Evolutionary conservation across 352 stramenopile genomes (phyloP), one percentile per base, ranked within the genome.

Genomic region (Aphanomyces cochlioides): DNA sequence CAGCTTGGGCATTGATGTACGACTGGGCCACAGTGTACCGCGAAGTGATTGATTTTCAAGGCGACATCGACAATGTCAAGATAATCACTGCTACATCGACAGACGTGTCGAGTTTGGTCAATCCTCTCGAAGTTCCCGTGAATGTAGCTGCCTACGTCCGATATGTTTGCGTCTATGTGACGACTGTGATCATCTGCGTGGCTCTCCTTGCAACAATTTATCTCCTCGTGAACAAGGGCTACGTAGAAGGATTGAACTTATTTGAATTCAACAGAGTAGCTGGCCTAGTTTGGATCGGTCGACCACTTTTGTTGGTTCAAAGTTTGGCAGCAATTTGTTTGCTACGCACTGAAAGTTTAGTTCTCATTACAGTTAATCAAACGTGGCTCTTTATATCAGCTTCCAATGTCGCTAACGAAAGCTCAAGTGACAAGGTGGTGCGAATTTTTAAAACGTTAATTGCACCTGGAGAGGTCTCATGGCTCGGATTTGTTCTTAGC

Each of bases 391-490:
- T n/a, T n/a, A n/a, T n/a, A n/a, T n/a, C n/a, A n/a, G n/a, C n/a
- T n/a, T n/a, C n/a, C n/a, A n/a, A n/a, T n/a, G n/a, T n/a, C n/a
- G n/a, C n/a, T n/a, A n/a, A n/a, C n/a, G n/a, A n/a, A n/a, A n/a
- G n/a, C n/a, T n/a, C n/a, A n/a, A n/a, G n/a, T n/a, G n/a, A n/a
- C n/a, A n/a, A 50, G 45, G 45, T 17, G 10, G 17, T 50, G 12
- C 15, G 54, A 12, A 38, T 38, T 38, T 67, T 48, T 37, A 54
- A 67, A 34, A 67, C 60, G 47, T 67, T 19, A 15, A 28, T 67
- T 12, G 60, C 60, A 17, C 39, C 60, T 3, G 43, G 47, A n/a
- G 60, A 67, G 56, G 60, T 67, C 3, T 48, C 60, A 17, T 67
- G 60, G 60, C 60, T 67, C 3, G 15, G 37, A 3, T n/a, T n/a